Conservation (phyloP, 768 basidiomycete genomes). For the Suillus bovinus region DNA sequence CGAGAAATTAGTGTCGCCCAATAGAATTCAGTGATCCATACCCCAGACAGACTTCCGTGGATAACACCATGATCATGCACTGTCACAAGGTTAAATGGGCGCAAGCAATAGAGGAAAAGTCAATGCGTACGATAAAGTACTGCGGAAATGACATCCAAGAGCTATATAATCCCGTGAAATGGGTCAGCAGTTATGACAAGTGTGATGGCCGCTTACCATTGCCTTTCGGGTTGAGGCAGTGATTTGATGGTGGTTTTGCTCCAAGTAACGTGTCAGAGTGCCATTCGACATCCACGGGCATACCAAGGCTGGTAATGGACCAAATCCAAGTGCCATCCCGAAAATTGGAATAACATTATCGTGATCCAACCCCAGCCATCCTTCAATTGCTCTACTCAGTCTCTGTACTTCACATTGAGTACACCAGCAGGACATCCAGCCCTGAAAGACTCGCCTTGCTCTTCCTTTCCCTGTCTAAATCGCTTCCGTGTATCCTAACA, state of each 20-base stretch:
- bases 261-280: conserved; percentile 20
- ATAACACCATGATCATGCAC: conserved; percentile 10
- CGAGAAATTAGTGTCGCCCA: background rate
- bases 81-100: background rate
- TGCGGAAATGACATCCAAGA: conserved; percentile 5
- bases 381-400: conserved; percentile 17
- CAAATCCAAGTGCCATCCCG: conserved; percentile 22
- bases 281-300: conserved; percentile 31
- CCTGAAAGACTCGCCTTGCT: conserved; percentile 14
- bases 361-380: conserved; percentile 29
- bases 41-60: conserved; percentile 14
- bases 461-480: conserved; percentile 15
- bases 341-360: conserved; percentile 20
- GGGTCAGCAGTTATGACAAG: background rate
- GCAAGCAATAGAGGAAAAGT: background rate
- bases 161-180: background rate
- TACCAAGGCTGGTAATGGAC: conserved; percentile 24
- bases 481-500: conserved; percentile 16
- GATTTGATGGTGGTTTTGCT: conserved; percentile 2
- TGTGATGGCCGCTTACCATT: conserved; percentile 16
- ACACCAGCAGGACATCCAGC: background rate
- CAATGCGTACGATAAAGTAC: conserved; percentile 11
- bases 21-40: conserved; percentile 4
- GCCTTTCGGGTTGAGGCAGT: conserved; percentile 12
- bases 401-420: conserved; percentile 4